These are phyloP conservation scores for Trametes cinnabarina DNA, from an alignment of 768 basidiomycete species.

Conservation along the genomic window DNA sequence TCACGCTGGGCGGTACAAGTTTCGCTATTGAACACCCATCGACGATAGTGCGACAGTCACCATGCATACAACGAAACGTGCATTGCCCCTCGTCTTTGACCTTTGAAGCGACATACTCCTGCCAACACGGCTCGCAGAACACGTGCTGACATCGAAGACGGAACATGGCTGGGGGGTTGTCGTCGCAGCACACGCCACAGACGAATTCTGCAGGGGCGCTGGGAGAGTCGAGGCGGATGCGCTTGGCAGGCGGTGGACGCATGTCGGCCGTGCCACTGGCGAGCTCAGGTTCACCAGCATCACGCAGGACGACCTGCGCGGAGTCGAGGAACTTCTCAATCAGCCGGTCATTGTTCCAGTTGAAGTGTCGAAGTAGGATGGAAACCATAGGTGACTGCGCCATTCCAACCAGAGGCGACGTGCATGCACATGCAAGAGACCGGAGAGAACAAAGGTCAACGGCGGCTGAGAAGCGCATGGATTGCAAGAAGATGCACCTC, in stretches of 20 bases:
- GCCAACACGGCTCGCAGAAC: conserved; percentile 86
- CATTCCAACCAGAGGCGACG: too few species aligned
- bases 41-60: conserved; percentile 62
- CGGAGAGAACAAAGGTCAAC: conserved; percentile 3
- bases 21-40: conserved; percentile 57
- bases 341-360: conserved; percentile 95
- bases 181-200: conserved; percentile 90
- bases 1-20: conserved; percentile 46
- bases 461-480: conserved; percentile 3
- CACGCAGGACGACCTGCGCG: conserved; percentile 57
- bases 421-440: neutral
- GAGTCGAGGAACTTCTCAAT: conserved; percentile 98
- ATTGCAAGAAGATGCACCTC: conserved; percentile 24
- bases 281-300: conserved; percentile 36
- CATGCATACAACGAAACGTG: conserved; percentile 75
- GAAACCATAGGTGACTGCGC: conserved; percentile 70
- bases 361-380: conserved; percentile 77
- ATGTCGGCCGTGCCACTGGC: conserved; percentile 8
- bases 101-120: conserved; percentile 72
- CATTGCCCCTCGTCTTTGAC: conserved; percentile 79
- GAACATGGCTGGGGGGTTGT: conserved; percentile 50
- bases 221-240: conserved; percentile 25
- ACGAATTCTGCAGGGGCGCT: conserved; percentile 51
- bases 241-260: conserved; percentile 26
- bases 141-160: conserved; percentile 78